Base-by-base conservation (phyloP, 148 eudicot species). In the Linanthus parryae region DNA sequence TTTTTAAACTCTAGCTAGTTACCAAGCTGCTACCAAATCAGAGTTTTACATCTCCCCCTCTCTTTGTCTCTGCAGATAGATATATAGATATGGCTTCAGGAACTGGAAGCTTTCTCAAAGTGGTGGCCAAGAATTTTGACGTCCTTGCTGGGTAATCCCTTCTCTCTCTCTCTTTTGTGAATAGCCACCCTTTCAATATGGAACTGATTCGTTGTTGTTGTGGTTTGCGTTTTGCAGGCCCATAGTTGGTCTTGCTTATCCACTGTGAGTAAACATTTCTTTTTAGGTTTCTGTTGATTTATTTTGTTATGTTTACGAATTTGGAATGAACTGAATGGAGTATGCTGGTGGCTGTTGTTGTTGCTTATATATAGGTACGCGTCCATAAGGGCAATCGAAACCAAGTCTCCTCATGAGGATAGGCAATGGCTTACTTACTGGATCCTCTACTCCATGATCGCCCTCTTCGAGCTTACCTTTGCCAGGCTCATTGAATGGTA, bases 391-490 rank as follows among this genome's bases (percentile, higher is more conserved):
- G 96, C 98, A 54, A 87, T 92, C 35, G 98, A 92, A 73, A 81
- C 78, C 47, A 92, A 77, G 60, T 87, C 96, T 22, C 79, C 82
- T 11, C 57, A 67, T 22, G 96, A 92, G 52, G 96, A 92, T 64
- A 84, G 83, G 59, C 96, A 92, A 42, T 92, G 98, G 98, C 94
- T 92, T 30, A 92, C 98, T n/a, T 92, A 92, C 54, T 92, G 98
- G 98, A 67, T 92, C 59, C 74, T 92, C 21, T 87, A 92, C 57
- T 92, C 98, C 2, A 66, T 92, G 73, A 87, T 87, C 47, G 84
- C 98, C 33, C 94, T 92, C 35, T 73, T 87, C 28, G 96, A 92
- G 89, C 88, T 92, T 37, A 92, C 98, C 29, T 92, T 87, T 68
- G 73, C 84, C 38, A 79, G 67, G 56, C 64, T 84, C 52, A 71